A percentile compares a stretch with the other conserved stretches of the same genome.
Evolutionary conservation across 495 filamentous ascomycete genomes (phyloP).

Genomic region (Hypoxylon crocopeplum): DNA sequence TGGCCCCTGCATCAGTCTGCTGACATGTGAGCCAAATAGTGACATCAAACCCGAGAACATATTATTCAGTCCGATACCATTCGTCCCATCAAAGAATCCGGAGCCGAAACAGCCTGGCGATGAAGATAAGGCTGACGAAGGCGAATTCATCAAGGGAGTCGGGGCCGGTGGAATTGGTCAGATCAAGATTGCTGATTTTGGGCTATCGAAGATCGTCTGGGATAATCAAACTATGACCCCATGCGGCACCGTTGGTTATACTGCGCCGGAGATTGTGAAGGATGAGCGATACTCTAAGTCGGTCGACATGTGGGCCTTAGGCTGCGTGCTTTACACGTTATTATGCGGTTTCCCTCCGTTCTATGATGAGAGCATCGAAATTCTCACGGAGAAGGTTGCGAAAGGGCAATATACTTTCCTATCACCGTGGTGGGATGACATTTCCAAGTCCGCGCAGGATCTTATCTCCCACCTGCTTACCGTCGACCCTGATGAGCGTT

Average conservation of each 20-base stretch:
- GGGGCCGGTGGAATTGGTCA: slow-evolving; percentile 92
- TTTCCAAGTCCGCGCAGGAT: slow-evolving; percentile 94
- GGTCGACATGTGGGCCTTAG: slow-evolving; percentile 99
- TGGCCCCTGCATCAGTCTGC: slow-evolving; percentile 20
- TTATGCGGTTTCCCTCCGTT: slow-evolving; percentile 98
- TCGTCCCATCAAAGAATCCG: slow-evolving; percentile 79
- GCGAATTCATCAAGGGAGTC: slow-evolving; percentile 83
- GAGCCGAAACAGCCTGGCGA: slow-evolving; percentile 82
- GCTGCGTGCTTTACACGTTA: slow-evolving; percentile 95
- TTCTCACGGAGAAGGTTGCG: slow-evolving; percentile 96
- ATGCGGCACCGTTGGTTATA: slow-evolving; percentile 97
- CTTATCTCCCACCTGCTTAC: slow-evolving; percentile 91
- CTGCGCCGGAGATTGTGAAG: slow-evolving; percentile 98
- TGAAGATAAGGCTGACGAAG: slow-evolving; percentile 97
- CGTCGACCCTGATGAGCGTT: slow-evolving; percentile 90
- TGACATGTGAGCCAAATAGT: slow-evolving; percentile 57
- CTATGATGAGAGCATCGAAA: slow-evolving; percentile 97
- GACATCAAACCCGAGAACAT: slow-evolving; percentile 99
- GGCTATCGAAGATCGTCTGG: slow-evolving; percentile 97
- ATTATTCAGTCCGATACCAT: slow-evolving; percentile 84
- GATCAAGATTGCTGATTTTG: slow-evolving; percentile 98
- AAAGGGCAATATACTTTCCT: slow-evolving; percentile 97
- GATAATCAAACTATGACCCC: slow-evolving; percentile 99
- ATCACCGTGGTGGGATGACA: slow-evolving; percentile 99
- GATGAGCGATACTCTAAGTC: slow-evolving; percentile 98